phyloP scores from a whole-genome alignment of 768 basidiomycete genomes.

The Tylopilus cervinicoccineus region DNA sequence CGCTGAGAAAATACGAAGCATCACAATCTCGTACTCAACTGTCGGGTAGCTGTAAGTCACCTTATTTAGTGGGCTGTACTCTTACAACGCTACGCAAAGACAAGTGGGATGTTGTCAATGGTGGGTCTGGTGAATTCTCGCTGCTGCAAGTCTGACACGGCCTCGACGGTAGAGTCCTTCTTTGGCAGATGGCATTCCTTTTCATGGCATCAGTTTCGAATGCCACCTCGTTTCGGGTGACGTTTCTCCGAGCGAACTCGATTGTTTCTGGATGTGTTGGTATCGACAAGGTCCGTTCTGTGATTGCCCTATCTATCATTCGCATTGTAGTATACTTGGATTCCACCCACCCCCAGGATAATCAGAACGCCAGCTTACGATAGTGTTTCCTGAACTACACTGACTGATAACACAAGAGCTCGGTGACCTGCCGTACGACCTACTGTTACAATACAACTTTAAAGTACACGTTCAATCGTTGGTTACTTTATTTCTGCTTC shows the following conservation, averaged over 20 bases:
- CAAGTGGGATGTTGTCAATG: conserved; percentile 22
- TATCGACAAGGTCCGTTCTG: conserved; percentile 30
- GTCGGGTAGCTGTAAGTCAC: conserved; percentile 11
- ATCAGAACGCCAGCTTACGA: conserved; percentile 14
- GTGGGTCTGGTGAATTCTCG: neutral
- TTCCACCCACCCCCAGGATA: conserved; percentile 3
- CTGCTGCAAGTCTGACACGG: neutral
- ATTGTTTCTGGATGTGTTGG: conserved; percentile 38
- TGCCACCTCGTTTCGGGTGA: conserved; percentile 57
- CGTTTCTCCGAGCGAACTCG: conserved; percentile 43
- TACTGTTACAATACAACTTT: neutral
- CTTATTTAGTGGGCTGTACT: neutral
- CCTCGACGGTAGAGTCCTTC: conserved; percentile 15
- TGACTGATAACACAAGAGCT: neutral
- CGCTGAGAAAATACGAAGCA: no score
- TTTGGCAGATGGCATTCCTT: conserved; percentile 43
- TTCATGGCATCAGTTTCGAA: conserved; percentile 62
- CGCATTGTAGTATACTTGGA: conserved; percentile 15
- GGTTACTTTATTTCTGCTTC: conserved; percentile 39
- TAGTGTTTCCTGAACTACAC: conserved; percentile 5
- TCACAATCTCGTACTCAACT: neutral
- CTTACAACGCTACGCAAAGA: conserved; percentile 6
- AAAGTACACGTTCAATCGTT: neutral
- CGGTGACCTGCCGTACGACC: conserved; percentile 4
- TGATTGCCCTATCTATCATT: conserved; percentile 13